Conservation (phyloP, 148 eudicot genomes). For the Dianthus caryophyllus region DNA sequence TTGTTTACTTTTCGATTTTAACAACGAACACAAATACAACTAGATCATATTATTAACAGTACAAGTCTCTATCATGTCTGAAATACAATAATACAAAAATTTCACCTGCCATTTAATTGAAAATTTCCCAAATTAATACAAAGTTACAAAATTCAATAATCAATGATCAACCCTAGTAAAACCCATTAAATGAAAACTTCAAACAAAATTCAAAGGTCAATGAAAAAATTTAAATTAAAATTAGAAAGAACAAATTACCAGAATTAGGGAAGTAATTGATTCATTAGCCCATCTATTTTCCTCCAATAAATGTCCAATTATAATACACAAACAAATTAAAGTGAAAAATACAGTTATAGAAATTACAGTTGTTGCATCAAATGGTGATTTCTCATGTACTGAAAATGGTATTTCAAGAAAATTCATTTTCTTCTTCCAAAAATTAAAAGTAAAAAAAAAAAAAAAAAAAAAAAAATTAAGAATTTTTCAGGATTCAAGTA, state of each 20-base stretch:
- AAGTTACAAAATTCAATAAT: neutral
- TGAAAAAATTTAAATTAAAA: neutral
- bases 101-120: neutral
- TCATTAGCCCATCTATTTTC: conserved; percentile 62
- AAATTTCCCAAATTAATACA: neutral
- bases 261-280: conserved; percentile 56
- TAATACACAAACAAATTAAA: conserved; percentile 48
- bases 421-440: neutral
- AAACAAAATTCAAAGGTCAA: neutral
- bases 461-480: too few relatives aligned
- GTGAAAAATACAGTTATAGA: conserved; percentile 46
- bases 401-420: conserved; percentile 15
- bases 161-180: conserved; percentile 3
- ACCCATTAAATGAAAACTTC: neutral
- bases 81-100: neutral
- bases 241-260: conserved; percentile 28
- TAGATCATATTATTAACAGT: neutral
- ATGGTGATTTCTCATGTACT: conserved; percentile 27
- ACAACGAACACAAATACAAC: neutral
- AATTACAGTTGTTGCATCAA: conserved; percentile 35
- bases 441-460: too few relatives aligned
- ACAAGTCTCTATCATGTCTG: conserved; percentile 4
- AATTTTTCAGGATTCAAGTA: too few relatives aligned
- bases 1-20: too few relatives aligned
- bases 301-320: conserved; percentile 57